Evolutionary conservation across 305 asterid species (phyloP), one percentile per base, ranked within the genome.

Genomic region (Stenogyne calaminthoides): DNA sequence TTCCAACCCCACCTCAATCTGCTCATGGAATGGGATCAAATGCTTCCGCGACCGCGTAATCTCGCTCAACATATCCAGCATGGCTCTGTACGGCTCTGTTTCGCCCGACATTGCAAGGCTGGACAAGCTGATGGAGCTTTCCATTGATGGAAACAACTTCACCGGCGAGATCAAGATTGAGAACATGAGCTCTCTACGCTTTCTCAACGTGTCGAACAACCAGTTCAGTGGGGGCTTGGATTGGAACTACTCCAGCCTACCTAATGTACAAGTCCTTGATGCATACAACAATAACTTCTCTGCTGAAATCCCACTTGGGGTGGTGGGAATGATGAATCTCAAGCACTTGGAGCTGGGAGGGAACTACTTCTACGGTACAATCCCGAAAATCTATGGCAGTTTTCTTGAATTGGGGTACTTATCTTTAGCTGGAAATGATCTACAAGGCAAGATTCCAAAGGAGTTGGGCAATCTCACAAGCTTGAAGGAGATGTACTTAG

Each of bases 61-160:
- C 49, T 89, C 96, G 0, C 79, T 95, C 54, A 78, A 87, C 75
- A 1, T 95, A 69, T 91, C 99, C 6, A 87, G 76, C 77, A 75
- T 89, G 90, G 85, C 84, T 19, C 84, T 95, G 10, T 85, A 83
- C 59, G 99, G 99, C 76, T 78, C 89, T 25, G 84, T 95, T 79
- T 88, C 96, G 0, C 85, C 92, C 12, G 88, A 79, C 44, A 85
- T 95, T 74, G 84, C 95, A 15, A 78, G 80, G 49, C 92, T 95
- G 1, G 90, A 91, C 65, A 74, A 55, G 69, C 86, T 95, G 11
- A 58, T 76, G 9, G 93, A 95, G 79, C 96, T 95, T 16, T 80
- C 80, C 62, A 80, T 95, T 39, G 97, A 92, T 73, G 98, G 99
- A 0, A 95, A 95, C 84, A 95, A 95, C 88, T 92, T 95, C 96